A percentile compares a stretch with the other conserved stretches of the same genome.
These are phyloP conservation scores for Ceratobasidium sp. DNA, from an alignment of 1,284 basidiomycete genomes.

Conservation along the genomic window DNA sequence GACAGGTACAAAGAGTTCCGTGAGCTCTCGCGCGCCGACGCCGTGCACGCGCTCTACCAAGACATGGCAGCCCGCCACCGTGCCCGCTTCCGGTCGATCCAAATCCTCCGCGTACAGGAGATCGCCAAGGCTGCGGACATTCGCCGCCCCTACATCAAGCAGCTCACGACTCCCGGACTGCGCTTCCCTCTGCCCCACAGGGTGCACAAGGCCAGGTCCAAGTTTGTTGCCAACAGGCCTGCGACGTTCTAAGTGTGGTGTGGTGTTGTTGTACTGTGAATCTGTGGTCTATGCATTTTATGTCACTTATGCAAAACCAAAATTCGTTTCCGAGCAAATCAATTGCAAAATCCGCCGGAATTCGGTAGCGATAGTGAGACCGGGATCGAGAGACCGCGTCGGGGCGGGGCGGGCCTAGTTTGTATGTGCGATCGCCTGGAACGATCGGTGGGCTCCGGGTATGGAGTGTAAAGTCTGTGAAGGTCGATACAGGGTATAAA, in stretches of 20 bases:
- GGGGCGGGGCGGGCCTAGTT: not conserved
- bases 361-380: not conserved
- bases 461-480: too few relatives aligned
- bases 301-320: constrained; percentile 20
- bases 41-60: constrained; percentile 97
- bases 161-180: constrained; percentile 87
- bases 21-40: constrained; percentile 91
- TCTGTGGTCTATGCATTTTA: constrained; percentile 18
- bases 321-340: not conserved
- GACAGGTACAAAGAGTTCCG: constrained; percentile 80
- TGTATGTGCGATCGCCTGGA: not conserved
- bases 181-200: constrained; percentile 99
- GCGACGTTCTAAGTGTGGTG: constrained; percentile 62
- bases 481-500: too few relatives aligned
- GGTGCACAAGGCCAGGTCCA: constrained; percentile 70
- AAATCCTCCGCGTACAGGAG: constrained; percentile 95
- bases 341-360: not conserved
- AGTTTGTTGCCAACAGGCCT: constrained; percentile 75
- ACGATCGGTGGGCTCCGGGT: not conserved
- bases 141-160: constrained; percentile 97
- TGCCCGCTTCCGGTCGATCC: constrained; percentile 98
- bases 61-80: constrained; percentile 99
- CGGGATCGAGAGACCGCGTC: not conserved
- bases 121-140: constrained; percentile 91
- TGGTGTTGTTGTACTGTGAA: constrained; percentile 1